These are phyloP conservation scores for Astrephomene gubernaculifera DNA, from an alignment of 139 green algal genomes.

Conservation along the genomic window DNA sequence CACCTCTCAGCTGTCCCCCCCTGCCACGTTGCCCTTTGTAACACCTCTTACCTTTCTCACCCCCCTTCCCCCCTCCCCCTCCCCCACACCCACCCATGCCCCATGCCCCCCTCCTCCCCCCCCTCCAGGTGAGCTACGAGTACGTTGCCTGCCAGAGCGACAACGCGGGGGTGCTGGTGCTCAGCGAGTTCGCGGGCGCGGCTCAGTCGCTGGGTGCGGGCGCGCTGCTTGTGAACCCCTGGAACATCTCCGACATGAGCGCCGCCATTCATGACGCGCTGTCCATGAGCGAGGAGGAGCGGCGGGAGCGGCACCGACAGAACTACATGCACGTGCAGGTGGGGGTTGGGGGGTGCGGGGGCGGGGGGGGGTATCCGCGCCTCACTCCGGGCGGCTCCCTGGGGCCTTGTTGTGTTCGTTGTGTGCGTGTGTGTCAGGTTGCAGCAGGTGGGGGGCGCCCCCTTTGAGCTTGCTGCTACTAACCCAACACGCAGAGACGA, in stretches of 20 bases:
- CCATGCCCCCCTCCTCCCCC: neutral
- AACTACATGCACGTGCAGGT: slow-evolving; percentile 98
- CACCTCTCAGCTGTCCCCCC: neutral
- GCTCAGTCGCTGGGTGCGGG: slow-evolving; percentile 74
- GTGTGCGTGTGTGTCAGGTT: too few species aligned
- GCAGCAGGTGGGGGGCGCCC: too few species aligned
- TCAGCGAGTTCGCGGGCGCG: slow-evolving; percentile 96
- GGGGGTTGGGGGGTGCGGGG: slow-evolving; percentile 1
- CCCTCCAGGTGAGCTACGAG: slow-evolving; percentile 76
- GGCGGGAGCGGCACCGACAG: slow-evolving; percentile 90
- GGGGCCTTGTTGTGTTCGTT: too few species aligned
- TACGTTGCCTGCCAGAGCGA: slow-evolving; percentile 92
- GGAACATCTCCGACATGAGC: slow-evolving; percentile 97
- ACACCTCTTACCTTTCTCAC: neutral
- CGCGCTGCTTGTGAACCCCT: slow-evolving; percentile 98
- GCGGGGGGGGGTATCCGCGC: neutral
- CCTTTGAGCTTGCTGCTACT: too few species aligned
- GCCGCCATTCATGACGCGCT: slow-evolving; percentile 89
- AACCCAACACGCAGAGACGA: too few species aligned
- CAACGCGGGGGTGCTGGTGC: slow-evolving; percentile 94
- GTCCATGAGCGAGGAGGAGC: slow-evolving; percentile 88
- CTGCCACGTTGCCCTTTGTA: neutral
- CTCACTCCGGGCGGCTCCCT: neutral
- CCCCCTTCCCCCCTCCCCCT: neutral
- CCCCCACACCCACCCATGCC: too few species aligned